Percentiles rank a stretch among this genome's conserved stretches.
Evolutionary conservation across 2,329 filamentous ascomycete genomes (phyloP).

Genomic region (Colletotrichum orchidophilum): DNA sequence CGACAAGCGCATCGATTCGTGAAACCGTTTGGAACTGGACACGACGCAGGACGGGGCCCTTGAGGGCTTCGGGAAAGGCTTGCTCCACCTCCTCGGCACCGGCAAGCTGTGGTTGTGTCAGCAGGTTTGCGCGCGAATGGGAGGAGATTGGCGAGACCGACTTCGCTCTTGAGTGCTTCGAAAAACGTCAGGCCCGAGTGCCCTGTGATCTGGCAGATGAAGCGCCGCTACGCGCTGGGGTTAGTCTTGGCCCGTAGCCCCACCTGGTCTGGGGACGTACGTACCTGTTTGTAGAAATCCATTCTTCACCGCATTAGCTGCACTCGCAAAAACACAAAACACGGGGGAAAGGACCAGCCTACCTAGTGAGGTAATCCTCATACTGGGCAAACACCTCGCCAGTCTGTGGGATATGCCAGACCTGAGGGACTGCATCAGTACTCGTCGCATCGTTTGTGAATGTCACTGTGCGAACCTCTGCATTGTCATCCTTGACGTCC

Average conservation of each 20-base stretch:
- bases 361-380: slow-evolving; percentile 87
- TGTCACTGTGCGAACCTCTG: slow-evolving; percentile 70
- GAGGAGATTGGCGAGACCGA: slow-evolving; percentile 57
- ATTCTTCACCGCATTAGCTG: slow-evolving; percentile 65
- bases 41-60: slow-evolving; percentile 87
- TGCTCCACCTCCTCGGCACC: slow-evolving; percentile 91
- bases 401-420: slow-evolving; percentile 92
- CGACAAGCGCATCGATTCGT: slow-evolving; percentile 83
- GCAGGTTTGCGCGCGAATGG: slow-evolving; percentile 11
- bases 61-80: slow-evolving; percentile 89
- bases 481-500: slow-evolving; percentile 79
- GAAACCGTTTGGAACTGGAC: slow-evolving; percentile 92
- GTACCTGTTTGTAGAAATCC: slow-evolving; percentile 93
- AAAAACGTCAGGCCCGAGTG: slow-evolving; percentile 93
- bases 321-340: neutral
- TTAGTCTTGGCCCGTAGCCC: slow-evolving; percentile 30
- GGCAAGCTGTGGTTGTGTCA: slow-evolving; percentile 62
- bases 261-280: slow-evolving; percentile 40
- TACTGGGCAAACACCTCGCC: slow-evolving; percentile 91
- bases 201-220: slow-evolving; percentile 96
- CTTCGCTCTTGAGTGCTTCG: slow-evolving; percentile 90
- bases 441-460: slow-evolving; percentile 29
- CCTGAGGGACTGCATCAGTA: slow-evolving; percentile 59
- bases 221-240: slow-evolving; percentile 70
- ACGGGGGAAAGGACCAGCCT: slow-evolving; percentile 45